These are phyloP conservation scores for Linum tenue DNA, from an alignment of 345 rosid species.

Conservation along the genomic window DNA sequence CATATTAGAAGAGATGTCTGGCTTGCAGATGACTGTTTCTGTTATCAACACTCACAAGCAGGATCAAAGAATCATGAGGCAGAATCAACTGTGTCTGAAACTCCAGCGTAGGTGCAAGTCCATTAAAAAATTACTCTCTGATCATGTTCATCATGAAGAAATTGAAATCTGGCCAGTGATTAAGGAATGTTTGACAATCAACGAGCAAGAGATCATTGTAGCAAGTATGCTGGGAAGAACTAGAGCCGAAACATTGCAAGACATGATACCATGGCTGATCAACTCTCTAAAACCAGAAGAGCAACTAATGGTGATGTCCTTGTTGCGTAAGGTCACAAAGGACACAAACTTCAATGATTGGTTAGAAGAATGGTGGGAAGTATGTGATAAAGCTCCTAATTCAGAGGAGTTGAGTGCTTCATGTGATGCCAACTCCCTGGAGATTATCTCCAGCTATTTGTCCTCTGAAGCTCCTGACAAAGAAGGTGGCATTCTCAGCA, in stretches of 20 bases:
- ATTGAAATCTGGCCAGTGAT: conserved; percentile 64
- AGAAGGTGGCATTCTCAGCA: conserved; percentile 15
- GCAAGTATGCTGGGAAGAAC: conserved; percentile 63
- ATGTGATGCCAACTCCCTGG: conserved; percentile 40
- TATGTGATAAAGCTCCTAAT: conserved; percentile 25
- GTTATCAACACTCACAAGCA: conserved; percentile 14
- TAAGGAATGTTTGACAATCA: conserved; percentile 44
- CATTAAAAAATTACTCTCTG: conserved; percentile 53
- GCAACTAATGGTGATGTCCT: conserved; percentile 42
- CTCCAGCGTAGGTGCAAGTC: conserved; percentile 57
- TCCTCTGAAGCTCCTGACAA: conserved; percentile 30
- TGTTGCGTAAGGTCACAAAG: conserved; percentile 55
- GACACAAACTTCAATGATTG: conserved; percentile 76
- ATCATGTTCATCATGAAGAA: conserved; percentile 64
- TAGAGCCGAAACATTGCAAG: conserved; percentile 57
- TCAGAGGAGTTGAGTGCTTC: conserved; percentile 26
- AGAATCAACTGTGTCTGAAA: conserved; percentile 38
- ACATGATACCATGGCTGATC: conserved; percentile 75
- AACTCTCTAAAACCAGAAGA: conserved; percentile 51
- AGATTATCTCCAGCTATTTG: conserved; percentile 49
- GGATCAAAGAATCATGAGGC: conserved; percentile 22
- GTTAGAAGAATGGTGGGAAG: conserved; percentile 79
- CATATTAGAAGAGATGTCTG: conserved; percentile 53
- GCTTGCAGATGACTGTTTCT: conserved; percentile 28
- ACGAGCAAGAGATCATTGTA: conserved; percentile 69